Evolutionary conservation across 2,329 filamentous ascomycete genomes (phyloP).

Genomic region (Mycosphaerelloides madeirae): DNA sequence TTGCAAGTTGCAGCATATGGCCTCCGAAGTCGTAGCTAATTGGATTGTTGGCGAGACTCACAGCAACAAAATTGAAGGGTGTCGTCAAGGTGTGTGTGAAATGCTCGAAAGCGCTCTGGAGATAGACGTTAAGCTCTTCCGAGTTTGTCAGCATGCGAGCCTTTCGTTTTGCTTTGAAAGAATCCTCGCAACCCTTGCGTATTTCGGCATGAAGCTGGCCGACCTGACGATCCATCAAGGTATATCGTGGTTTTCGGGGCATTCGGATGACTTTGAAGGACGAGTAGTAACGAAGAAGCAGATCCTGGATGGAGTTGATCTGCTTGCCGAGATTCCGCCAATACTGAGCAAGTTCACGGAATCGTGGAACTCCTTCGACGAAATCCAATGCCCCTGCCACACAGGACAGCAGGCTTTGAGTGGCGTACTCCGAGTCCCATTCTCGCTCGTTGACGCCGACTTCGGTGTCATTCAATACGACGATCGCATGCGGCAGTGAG

Average conservation of each 20-base stretch:
- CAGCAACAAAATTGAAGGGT: slow-evolving; percentile 49
- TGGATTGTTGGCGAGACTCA: slow-evolving; percentile 39
- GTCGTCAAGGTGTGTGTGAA: slow-evolving; percentile 39
- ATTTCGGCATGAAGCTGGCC: slow-evolving; percentile 42
- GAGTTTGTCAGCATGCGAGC: slow-evolving; percentile 44
- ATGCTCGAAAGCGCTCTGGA: slow-evolving; percentile 47
- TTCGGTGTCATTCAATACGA: slow-evolving; percentile 47
- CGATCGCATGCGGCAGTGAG: slow-evolving; percentile 48
- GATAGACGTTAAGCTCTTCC: slow-evolving; percentile 42
- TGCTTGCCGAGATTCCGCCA: slow-evolving; percentile 38
- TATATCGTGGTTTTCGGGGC: slow-evolving; percentile 39
- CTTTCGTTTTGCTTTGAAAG: slow-evolving; percentile 38
- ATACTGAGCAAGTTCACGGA: slow-evolving; percentile 35
- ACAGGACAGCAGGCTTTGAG: slow-evolving; percentile 35
- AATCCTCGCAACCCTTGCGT: slow-evolving; percentile 34
- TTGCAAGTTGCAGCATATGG: slow-evolving; percentile 42
- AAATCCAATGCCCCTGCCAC: slow-evolving; percentile 10
- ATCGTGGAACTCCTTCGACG: slow-evolving; percentile 24
- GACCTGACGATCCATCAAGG: slow-evolving; percentile 45
- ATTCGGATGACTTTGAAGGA: slow-evolving; percentile 42
- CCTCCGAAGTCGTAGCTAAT: slow-evolving; percentile 43
- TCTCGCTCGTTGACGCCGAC: slow-evolving; percentile 34
- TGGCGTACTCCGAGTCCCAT: slow-evolving; percentile 43
- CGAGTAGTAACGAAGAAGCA: slow-evolving; percentile 48
- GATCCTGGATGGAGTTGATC: slow-evolving; percentile 40